phyloP scores from a whole-genome alignment of 163 green algal species.

The Volvox carteri region DNA sequence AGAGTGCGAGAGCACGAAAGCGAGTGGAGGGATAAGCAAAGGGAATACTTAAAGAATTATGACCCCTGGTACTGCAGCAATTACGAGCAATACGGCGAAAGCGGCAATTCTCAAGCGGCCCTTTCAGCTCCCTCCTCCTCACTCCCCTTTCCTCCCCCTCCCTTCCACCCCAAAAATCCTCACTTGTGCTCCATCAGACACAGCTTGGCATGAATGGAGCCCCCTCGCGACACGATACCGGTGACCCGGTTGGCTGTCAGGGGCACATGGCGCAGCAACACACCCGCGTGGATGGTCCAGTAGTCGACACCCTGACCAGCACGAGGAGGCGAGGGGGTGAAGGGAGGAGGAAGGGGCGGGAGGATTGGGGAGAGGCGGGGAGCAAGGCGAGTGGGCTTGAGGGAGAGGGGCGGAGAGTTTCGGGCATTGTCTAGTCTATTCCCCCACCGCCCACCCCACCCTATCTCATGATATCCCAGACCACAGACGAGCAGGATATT shows the following conservation, averaged over 20 bases:
- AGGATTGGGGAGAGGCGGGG: too few relatives aligned
- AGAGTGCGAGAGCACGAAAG: too few relatives aligned
- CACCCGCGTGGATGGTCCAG: constrained; percentile 97
- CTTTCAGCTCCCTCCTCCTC: not conserved
- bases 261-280: constrained; percentile 92
- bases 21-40: not conserved
- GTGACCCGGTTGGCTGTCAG: constrained; percentile 94
- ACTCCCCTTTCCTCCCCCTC: not conserved
- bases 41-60: not conserved
- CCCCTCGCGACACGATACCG: constrained; percentile 94
- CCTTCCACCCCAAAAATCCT: not conserved
- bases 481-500: too few relatives aligned
- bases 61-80: not conserved
- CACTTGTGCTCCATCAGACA: constrained; percentile 76
- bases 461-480: too few relatives aligned
- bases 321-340: too few relatives aligned
- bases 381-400: too few relatives aligned
- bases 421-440: too few relatives aligned
- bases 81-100: too few relatives aligned
- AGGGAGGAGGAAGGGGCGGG: not conserved
- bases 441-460: too few relatives aligned
- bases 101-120: not conserved
- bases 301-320: constrained; percentile 93
- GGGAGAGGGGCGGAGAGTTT: too few relatives aligned
- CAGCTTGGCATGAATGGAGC: constrained; percentile 97